Conservation (phyloP, 1,284 basidiomycete genomes). For the Microbotryum scabiosae region DNA sequence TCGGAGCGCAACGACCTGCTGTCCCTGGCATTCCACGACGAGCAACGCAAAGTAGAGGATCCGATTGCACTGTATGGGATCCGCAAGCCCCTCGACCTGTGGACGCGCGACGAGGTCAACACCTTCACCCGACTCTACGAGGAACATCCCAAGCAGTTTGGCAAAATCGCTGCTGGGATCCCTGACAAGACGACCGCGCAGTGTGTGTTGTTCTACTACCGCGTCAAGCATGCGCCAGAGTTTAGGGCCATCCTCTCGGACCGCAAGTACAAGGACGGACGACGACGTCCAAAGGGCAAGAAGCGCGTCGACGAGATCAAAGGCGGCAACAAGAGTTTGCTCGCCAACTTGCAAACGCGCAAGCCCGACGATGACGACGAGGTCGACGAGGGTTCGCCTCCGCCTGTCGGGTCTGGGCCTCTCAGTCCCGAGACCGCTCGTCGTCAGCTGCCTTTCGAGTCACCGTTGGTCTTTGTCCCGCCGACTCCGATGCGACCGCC, state of each 20-base stretch:
- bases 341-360: constrained; percentile 34
- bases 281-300: constrained; percentile 37
- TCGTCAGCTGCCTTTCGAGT: constrained; percentile 7
- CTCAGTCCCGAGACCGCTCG: constrained; percentile 13
- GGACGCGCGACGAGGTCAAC: constrained; percentile 78
- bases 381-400: constrained; percentile 35
- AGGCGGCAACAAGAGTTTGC: constrained; percentile 39
- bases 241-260: constrained; percentile 63
- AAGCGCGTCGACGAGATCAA: constrained; percentile 37
- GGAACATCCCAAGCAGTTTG: constrained; percentile 86
- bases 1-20: constrained; percentile 48
- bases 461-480: constrained; percentile 7
- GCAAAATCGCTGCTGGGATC: constrained; percentile 66
- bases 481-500: constrained; percentile 11
- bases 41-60: constrained; percentile 69
- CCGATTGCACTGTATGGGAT: constrained; percentile 70
- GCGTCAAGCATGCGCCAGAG: constrained; percentile 86
- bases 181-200: constrained; percentile 78
- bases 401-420: neutral
- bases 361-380: constrained; percentile 25
- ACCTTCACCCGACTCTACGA: constrained; percentile 75
- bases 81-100: constrained; percentile 49
- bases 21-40: constrained; percentile 64
- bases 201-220: constrained; percentile 90
- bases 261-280: constrained; percentile 30